Base-by-base conservation (phyloP, 1,139 yeast genomes). In the Scheffersomyces parashehatae region DNA sequence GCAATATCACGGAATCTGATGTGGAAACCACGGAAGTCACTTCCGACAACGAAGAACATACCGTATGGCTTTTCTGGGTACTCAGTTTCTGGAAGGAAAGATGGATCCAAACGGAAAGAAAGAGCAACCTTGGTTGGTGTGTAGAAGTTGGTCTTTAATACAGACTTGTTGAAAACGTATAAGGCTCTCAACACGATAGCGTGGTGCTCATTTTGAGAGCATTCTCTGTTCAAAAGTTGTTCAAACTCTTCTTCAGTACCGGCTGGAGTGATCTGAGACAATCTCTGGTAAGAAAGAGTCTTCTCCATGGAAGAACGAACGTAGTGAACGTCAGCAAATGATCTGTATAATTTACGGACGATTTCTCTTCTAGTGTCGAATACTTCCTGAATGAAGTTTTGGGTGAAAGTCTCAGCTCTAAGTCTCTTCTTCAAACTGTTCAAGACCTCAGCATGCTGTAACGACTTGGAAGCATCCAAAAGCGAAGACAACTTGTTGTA, bases 21-120 rank as follows among this genome's bases (percentile, higher is more conserved):
- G 65, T 93, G 99, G 85, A 93, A 93, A 29, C 98, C 99, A 64
- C 97, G 81, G 70, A 93, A 93, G 63, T 95, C 97, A 55, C 91
- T 88, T 50, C 99, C 99, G 48, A 93, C 97, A 46, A 91, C 87
- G 56, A 93, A 84, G 71, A 93, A 91, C 88, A 93, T 88, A 53
- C 98, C 99, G 62, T 72, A 93, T 47, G 97, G 95, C 47, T 85
- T 86, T 55, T 89, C 95, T 40, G 97, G 96, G 65, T 91, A 93
- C 69, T 93, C 98, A 16, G 83, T 68, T 44, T 66, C 65, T 39
- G 98, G 97, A 67, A 93, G 78, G 68, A 91, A 88, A 28, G 83
- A 71, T 33, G 99, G 96, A 58, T 89, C 78, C 58, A 93, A 79
- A 67, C 98, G 83, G 76, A 93, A 93, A 3, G 97, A 88, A 49